Conservation (phyloP, 202 grass and related monocot species). For the Schoenoplectus tabernaemontani region DNA sequence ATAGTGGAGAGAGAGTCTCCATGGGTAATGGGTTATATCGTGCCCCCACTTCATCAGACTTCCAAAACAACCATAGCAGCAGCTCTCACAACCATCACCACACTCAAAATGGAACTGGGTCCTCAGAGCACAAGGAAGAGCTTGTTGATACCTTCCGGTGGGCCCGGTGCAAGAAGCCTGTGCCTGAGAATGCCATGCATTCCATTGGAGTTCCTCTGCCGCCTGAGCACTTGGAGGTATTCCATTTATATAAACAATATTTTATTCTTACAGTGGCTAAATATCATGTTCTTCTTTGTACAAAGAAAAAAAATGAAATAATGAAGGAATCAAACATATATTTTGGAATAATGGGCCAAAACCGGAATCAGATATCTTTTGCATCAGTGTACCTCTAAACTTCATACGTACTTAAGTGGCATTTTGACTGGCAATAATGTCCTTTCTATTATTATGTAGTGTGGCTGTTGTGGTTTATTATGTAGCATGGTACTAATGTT, state of each 20-base stretch:
- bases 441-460: not conserved
- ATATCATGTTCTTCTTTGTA: not conserved
- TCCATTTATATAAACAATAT: not conserved
- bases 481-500: not conserved
- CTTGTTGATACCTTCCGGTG: constrained; percentile 65
- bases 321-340: not conserved
- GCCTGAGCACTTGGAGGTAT: constrained; percentile 76
- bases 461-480: not conserved
- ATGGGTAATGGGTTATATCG: constrained; percentile 30
- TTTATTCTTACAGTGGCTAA: not conserved
- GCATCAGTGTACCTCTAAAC: not conserved
- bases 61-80: constrained; percentile 38
- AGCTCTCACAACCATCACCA: constrained; percentile 42
- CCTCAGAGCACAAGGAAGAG: constrained; percentile 37
- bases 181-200: constrained; percentile 58
- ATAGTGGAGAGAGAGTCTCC: constrained; percentile 49
- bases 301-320: not conserved
- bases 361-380: not conserved
- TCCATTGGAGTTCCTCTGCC: constrained; percentile 63
- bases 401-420: not conserved
- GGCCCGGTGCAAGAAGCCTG: constrained; percentile 75
- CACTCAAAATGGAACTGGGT: constrained; percentile 41
- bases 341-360: not conserved
- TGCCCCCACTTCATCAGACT: constrained; percentile 35
- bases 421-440: not conserved